Conservation (phyloP, 805 yeast genomes). For the Monosporozyma aerobia region DNA sequence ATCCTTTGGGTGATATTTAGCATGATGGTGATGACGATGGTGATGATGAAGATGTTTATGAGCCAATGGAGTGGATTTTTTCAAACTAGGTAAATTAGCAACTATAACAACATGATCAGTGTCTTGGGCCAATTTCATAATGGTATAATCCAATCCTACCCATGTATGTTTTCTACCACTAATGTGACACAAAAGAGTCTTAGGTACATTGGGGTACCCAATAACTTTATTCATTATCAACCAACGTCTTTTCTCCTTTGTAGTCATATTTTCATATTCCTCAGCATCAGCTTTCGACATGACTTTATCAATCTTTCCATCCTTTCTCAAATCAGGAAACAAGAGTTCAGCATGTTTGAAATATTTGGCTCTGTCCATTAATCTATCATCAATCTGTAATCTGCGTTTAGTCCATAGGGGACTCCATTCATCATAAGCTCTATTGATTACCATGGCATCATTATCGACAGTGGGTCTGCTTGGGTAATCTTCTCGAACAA, state of each 20-base stretch:
- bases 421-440: slow-evolving; percentile 16
- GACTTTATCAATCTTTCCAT: slow-evolving; percentile 1
- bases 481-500: slow-evolving; percentile 30
- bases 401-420: slow-evolving; percentile 16
- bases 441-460: slow-evolving; percentile 26
- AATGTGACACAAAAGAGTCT: slow-evolving; percentile 54
- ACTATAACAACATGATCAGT: slow-evolving; percentile 62
- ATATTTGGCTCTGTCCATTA: slow-evolving; percentile 10
- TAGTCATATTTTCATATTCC: slow-evolving; percentile 18
- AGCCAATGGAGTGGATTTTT: not conserved
- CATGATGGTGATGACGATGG: not conserved
- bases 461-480: slow-evolving; percentile 25
- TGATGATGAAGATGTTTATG: not conserved
- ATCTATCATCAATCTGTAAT: slow-evolving; percentile 12
- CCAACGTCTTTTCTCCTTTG: slow-evolving; percentile 18
- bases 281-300: slow-evolving; percentile 9
- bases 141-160: slow-evolving; percentile 70
- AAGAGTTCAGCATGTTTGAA: slow-evolving; percentile 19
- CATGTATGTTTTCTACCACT: slow-evolving; percentile 71
- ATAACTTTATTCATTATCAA: slow-evolving; percentile 14
- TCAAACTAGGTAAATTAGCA: slow-evolving; percentile 31
- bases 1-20: not conserved
- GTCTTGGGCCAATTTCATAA: slow-evolving; percentile 44
- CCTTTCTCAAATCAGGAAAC: slow-evolving; percentile 5
- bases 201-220: slow-evolving; percentile 24